phyloP scores from a whole-genome alignment of 495 filamentous ascomycete species.

The Neurospora sp. region DNA sequence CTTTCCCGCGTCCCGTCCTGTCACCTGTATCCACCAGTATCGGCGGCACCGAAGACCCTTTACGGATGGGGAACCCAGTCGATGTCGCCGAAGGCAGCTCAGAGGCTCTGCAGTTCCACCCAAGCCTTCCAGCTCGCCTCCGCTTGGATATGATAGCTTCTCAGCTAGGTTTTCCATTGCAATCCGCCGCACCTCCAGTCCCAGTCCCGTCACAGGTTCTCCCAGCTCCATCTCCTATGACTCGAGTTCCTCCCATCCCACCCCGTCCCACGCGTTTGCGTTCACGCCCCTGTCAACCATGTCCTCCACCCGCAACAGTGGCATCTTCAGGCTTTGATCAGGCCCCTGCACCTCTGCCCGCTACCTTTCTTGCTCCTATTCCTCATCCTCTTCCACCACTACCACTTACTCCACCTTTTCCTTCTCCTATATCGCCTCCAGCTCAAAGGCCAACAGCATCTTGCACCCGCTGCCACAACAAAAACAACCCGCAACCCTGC shows the following conservation, averaged over 20 bases:
- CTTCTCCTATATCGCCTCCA: background rate
- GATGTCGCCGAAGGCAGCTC: background rate
- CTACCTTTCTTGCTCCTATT: background rate
- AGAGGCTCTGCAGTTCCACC: background rate
- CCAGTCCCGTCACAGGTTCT: background rate
- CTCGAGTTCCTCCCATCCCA: background rate
- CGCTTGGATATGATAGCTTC: background rate
- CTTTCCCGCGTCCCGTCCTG: background rate
- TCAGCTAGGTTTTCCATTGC: background rate
- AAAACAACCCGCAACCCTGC: background rate
- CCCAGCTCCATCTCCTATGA: fast-evolving
- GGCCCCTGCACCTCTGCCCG: background rate
- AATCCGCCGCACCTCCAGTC: background rate
- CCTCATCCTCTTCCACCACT: background rate
- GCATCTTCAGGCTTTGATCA: background rate
- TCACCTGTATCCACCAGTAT: no score
- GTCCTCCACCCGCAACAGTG: background rate
- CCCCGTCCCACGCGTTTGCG: background rate
- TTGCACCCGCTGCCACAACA: background rate
- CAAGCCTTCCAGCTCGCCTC: background rate
- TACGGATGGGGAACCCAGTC: background rate
- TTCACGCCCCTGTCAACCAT: background rate
- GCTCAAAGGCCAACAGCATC: background rate
- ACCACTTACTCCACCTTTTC: background rate
- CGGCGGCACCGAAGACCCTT: background rate